These are phyloP conservation scores for Hemileccinum rubropunctum DNA, from an alignment of 768 basidiomycete species.

Conservation along the genomic window DNA sequence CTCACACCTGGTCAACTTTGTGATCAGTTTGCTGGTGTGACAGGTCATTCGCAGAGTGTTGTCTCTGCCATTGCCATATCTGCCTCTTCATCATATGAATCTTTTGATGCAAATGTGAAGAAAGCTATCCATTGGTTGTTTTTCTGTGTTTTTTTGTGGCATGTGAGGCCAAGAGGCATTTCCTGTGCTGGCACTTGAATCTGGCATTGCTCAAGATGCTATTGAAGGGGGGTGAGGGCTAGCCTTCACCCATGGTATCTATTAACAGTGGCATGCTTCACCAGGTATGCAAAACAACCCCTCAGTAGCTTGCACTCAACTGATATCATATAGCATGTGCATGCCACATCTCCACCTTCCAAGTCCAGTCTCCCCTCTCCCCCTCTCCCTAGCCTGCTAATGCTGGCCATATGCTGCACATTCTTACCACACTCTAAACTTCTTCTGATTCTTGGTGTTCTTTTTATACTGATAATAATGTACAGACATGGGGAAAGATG, in stretches of 20 bases:
- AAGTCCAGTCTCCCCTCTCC: too few relatives aligned
- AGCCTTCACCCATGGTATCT: conserved; percentile 90
- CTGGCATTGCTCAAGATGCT: conserved; percentile 80
- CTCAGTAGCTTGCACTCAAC: too few relatives aligned
- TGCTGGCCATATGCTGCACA: too few relatives aligned
- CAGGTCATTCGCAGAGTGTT: conserved; percentile 97
- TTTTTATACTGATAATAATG: background rate
- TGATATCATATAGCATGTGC: too few relatives aligned
- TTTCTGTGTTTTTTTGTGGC: conserved; percentile 87
- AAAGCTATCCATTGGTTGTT: conserved; percentile 93
- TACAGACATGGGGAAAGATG: background rate
- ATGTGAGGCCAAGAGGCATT: conserved; percentile 93
- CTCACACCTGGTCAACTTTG: conserved; percentile 81
- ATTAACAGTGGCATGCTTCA: too few relatives aligned
- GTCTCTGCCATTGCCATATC: conserved; percentile 91
- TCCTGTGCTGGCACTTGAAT: conserved; percentile 88
- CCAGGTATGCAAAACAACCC: too few relatives aligned
- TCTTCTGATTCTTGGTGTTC: too few relatives aligned
- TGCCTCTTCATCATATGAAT: conserved; percentile 73
- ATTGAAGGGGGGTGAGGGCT: conserved; percentile 92
- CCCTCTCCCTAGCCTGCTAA: too few relatives aligned
- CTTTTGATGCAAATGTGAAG: conserved; percentile 69
- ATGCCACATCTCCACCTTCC: too few relatives aligned
- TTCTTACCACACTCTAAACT: too few relatives aligned
- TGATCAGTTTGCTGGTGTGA: conserved; percentile 74